Conservation (phyloP, 257 asterid species). For the Ballota nigra region DNA sequence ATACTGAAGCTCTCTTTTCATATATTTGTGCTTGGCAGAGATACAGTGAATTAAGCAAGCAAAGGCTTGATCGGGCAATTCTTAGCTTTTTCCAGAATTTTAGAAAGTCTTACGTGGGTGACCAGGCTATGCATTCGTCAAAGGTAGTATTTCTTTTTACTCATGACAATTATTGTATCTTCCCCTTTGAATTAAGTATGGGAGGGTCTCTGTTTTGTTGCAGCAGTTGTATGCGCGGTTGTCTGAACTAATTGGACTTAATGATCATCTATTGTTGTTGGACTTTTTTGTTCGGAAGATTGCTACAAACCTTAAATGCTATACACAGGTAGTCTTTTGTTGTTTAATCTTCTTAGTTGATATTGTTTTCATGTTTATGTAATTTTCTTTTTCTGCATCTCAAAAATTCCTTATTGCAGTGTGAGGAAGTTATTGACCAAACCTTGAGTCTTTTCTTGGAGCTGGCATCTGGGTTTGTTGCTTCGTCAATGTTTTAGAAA, state of each 20-base stretch:
- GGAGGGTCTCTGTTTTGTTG: slow-evolving; percentile 39
- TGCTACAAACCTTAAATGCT: slow-evolving; percentile 89
- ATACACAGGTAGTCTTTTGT: slow-evolving; percentile 59
- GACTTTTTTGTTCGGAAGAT: slow-evolving; percentile 82
- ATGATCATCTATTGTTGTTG: slow-evolving; percentile 87
- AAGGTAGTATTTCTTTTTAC: slow-evolving; percentile 51
- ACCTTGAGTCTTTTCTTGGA: slow-evolving; percentile 88
- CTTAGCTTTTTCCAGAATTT: slow-evolving; percentile 88
- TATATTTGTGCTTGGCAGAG: slow-evolving; percentile 54
- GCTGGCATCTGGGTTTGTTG: slow-evolving; percentile 91
- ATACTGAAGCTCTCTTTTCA: slow-evolving; percentile 29
- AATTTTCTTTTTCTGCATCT: slow-evolving; percentile 18
- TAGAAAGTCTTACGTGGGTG: slow-evolving; percentile 92
- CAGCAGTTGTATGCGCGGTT: slow-evolving; percentile 96
- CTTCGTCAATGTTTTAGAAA: slow-evolving; percentile 2
- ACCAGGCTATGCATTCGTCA: slow-evolving; percentile 97
- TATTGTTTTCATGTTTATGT: slow-evolving; percentile 7
- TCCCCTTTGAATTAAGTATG: slow-evolving; percentile 18
- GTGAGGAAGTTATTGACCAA: slow-evolving; percentile 88
- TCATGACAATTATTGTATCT: slow-evolving; percentile 13
- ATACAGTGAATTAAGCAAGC: slow-evolving; percentile 84
- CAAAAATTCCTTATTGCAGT: slow-evolving; percentile 41
- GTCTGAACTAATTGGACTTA: slow-evolving; percentile 94
- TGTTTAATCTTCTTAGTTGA: slow-evolving; percentile 7
- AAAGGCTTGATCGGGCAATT: slow-evolving; percentile 94